Percentiles rank a stretch among this genome's conserved stretches.
phyloP scores from a whole-genome alignment of 129 eudicot species.

The Helianthus tuberosus region DNA sequence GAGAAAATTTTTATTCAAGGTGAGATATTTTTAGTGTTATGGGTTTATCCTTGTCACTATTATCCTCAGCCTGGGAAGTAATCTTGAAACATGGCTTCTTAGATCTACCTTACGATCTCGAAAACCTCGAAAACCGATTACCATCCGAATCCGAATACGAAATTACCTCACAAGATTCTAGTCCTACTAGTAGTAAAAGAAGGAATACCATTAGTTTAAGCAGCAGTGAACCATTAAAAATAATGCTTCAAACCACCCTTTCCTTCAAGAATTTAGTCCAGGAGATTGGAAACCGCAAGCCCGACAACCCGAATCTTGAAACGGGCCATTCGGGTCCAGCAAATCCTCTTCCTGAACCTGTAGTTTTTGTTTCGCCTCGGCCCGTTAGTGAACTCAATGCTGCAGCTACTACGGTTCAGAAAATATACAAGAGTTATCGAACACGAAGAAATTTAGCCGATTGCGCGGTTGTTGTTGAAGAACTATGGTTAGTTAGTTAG shows the following conservation, averaged over 20 bases:
- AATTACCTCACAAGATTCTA: constrained; percentile 20
- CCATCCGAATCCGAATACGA: constrained; percentile 50
- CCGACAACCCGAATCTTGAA: constrained; percentile 26
- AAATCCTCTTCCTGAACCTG: constrained; percentile 65
- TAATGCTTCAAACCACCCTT: constrained; percentile 64
- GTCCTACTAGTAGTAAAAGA: constrained; percentile 23
- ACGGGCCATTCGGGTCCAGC: constrained; percentile 33
- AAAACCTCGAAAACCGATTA: constrained; percentile 40
- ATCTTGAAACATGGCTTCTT: constrained; percentile 40
- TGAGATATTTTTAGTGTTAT: constrained; percentile 31
- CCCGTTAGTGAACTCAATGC: constrained; percentile 90
- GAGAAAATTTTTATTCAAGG: no score
- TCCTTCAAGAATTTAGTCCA: constrained; percentile 72
- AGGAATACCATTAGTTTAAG: constrained; percentile 57
- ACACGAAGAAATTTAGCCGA: constrained; percentile 90
- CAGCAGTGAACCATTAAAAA: constrained; percentile 51
- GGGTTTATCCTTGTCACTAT: constrained; percentile 62
- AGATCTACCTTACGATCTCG: constrained; percentile 34
- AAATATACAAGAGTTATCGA: constrained; percentile 82
- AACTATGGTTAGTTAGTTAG: constrained; percentile 66
- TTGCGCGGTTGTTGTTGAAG: constrained; percentile 95
- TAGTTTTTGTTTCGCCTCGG: constrained; percentile 67
- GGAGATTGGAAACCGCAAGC: constrained; percentile 36
- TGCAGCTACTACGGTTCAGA: constrained; percentile 85
- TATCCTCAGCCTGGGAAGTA: constrained; percentile 58